Evolutionary conservation across 257 asterid species (phyloP), one percentile per base, ranked within the genome.

Genomic region (Nicotiana otophora): DNA sequence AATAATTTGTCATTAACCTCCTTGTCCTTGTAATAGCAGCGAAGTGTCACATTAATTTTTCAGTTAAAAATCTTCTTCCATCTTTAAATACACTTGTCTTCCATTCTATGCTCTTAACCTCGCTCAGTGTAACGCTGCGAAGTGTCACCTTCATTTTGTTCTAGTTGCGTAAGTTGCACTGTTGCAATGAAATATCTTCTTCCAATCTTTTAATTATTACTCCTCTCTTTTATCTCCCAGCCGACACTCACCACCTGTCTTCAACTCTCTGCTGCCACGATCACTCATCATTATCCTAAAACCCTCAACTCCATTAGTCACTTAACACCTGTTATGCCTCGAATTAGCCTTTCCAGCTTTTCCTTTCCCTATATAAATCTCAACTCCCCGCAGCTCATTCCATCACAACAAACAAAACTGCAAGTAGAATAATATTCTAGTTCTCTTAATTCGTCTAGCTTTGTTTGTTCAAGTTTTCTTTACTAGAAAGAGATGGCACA

Each of bases 241-340:
- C 80, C 80, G 80, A 75, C 80, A 14, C 63, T 75, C 15, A 26
- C 63, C 64, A 75, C 63, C 9, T 51, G 80, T 51, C 46, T 75
- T 60, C 64, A 48, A 51, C 15, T 26, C 10, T 28, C 16, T 26
- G 46, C 28, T 75, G 80, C 80, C 80, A 75, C 63, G 64, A 10
- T 75, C 28, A 5, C 63, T 2, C 23, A 51, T 28, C 70, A 9
- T 64, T 64, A 64, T 36, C n/a, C 70, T 30, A 28, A 51, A 74
- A 48, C 9, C 39, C 28, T 48, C 80, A 26, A 26, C 36, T 51
- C 63, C 63, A 28, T 51, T 51, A 26, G 0, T 51, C 1, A 0
- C 5, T 75, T 28, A 75, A 26, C 80, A 75, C 80, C 80, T 75
- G 63, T 51, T 75, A 31, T 48, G 46, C 17, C 80, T 51, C 26